Evolutionary conservation across 2,329 filamentous ascomycete species (phyloP).

Genomic region (Fusarium irregulare): DNA sequence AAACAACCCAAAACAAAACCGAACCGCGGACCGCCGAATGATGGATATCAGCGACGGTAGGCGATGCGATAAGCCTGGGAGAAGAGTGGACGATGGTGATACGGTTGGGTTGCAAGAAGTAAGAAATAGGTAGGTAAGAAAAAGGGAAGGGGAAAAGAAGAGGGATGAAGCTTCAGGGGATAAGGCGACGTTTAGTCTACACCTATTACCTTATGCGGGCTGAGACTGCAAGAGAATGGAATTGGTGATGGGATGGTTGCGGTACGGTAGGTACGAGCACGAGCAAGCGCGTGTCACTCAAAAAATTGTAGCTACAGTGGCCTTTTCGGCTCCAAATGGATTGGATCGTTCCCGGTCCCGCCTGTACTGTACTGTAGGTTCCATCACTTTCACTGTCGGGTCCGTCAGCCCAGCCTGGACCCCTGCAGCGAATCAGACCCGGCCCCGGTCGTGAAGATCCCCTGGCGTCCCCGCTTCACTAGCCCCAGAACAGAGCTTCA

Average conservation of each 20-base stretch:
- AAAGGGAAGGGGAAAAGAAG: conserved; percentile 29
- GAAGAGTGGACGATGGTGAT: conserved; percentile 15
- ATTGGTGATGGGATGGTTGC: conserved; percentile 37
- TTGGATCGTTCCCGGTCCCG: conserved; percentile 15
- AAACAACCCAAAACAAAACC: conserved; percentile 26
- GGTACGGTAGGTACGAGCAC: conserved; percentile 8
- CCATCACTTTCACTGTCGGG: not conserved
- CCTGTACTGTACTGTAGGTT: not conserved
- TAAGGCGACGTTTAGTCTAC: conserved; percentile 22
- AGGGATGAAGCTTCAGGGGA: conserved; percentile 46
- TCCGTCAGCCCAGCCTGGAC: conserved; percentile 26
- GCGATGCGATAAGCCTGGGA: conserved; percentile 21
- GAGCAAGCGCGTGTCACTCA: conserved; percentile 27
- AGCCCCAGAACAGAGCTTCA: conserved; percentile 32
- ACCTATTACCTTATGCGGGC: conserved; percentile 29
- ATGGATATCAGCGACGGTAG: conserved; percentile 26
- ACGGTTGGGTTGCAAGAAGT: conserved; percentile 23
- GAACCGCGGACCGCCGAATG: conserved; percentile 34
- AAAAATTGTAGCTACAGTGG: conserved; percentile 56
- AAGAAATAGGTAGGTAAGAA: conserved; percentile 23
- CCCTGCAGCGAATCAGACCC: conserved; percentile 39
- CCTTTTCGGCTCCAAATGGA: conserved; percentile 46
- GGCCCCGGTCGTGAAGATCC: conserved; percentile 35
- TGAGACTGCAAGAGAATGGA: conserved; percentile 26
- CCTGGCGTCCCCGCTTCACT: conserved; percentile 34